Evolutionary conservation across 257 asterid species (phyloP).

Genomic region (Oldenlandia corymbosa): DNA sequence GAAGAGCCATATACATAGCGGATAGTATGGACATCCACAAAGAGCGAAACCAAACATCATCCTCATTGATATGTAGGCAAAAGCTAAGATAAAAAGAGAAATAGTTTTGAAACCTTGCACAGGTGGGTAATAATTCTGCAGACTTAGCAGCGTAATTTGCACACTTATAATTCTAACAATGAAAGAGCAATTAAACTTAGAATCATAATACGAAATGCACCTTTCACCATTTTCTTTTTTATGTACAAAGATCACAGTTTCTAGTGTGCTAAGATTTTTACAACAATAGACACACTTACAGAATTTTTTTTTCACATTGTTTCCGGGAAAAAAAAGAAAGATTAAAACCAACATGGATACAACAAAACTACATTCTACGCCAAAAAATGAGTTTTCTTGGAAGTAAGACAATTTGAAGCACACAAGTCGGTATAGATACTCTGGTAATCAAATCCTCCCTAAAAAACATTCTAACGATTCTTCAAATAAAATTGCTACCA

Average conservation of each 20-base stretch:
- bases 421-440: too few relatives aligned
- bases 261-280: neutral
- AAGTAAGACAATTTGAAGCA: neutral
- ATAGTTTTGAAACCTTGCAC: neutral
- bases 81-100: neutral
- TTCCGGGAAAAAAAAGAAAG: neutral
- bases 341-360: neutral
- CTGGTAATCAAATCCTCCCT: neutral
- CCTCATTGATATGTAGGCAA: neutral
- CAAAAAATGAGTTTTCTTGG: neutral
- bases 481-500: neutral
- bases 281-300: neutral
- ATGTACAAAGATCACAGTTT: neutral
- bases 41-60: neutral
- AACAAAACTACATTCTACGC: neutral
- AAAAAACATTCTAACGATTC: neutral
- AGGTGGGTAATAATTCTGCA: too few relatives aligned
- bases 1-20: neutral
- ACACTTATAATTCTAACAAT: neutral
- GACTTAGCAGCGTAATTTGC: neutral
- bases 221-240: neutral
- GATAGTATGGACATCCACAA: neutral
- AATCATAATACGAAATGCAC: neutral
- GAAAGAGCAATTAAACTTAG: neutral
- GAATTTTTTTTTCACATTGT: constrained; percentile 2